phyloP scores from a whole-genome alignment of 805 yeast species.

The Candida stauntonica region DNA sequence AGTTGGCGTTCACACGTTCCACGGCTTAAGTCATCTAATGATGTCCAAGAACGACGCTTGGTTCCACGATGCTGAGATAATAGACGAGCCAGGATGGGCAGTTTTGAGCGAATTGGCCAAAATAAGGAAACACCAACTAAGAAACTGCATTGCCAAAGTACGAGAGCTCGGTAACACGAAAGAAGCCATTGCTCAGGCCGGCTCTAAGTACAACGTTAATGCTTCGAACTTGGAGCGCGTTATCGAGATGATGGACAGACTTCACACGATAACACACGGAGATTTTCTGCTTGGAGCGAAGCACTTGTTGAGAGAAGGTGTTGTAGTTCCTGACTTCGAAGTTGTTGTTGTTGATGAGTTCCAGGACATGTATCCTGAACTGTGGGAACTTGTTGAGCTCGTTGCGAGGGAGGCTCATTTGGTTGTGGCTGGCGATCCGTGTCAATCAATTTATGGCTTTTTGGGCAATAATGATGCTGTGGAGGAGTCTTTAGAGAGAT shows the following conservation, averaged over 20 bases:
- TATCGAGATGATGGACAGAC: slow-evolving; percentile 9
- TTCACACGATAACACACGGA: slow-evolving; percentile 20
- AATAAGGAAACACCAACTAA: slow-evolving; percentile 12
- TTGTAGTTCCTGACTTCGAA: slow-evolving; percentile 26
- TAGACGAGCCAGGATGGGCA: slow-evolving; percentile 56
- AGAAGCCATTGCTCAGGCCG: neutral
- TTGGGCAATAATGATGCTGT: slow-evolving; percentile 45
- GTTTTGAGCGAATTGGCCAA: slow-evolving; percentile 22
- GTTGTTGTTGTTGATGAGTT: slow-evolving; percentile 65
- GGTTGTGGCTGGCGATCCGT: slow-evolving; percentile 66
- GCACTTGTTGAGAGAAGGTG: slow-evolving; percentile 29
- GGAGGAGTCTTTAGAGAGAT: slow-evolving; percentile 24
- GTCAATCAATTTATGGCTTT: slow-evolving; percentile 68
- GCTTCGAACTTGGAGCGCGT: slow-evolving; percentile 2
- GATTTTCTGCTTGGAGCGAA: slow-evolving; percentile 28
- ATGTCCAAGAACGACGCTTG: slow-evolving; percentile 33
- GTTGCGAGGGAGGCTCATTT: slow-evolving; percentile 44
- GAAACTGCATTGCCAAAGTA: slow-evolving; percentile 5
- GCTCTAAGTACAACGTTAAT: slow-evolving; percentile 1
- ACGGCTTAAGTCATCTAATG: slow-evolving; percentile 52
- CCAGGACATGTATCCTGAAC: slow-evolving; percentile 59
- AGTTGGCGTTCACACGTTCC: slow-evolving; percentile 51
- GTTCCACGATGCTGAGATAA: slow-evolving; percentile 31
- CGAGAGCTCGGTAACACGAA: slow-evolving; percentile 1
- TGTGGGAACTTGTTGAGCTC: slow-evolving; percentile 41